Evolutionary conservation across 495 filamentous ascomycete genomes (phyloP), one percentile per base, ranked within the genome.

Genomic region (Hyaloscypha hepaticicola): DNA sequence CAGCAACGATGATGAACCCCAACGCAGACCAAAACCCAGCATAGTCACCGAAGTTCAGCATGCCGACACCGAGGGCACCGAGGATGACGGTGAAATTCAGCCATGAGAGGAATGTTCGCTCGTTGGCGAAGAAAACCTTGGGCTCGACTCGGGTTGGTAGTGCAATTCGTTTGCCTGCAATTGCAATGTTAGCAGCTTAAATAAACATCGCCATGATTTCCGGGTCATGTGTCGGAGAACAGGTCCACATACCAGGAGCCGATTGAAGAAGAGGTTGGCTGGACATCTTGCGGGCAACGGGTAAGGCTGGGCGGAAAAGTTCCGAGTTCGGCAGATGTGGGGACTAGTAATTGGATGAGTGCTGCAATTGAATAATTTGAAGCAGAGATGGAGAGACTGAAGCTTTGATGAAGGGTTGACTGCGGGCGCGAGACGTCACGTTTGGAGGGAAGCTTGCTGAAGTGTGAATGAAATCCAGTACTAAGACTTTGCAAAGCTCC

Each of bases 111-210:
- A 98, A 99, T 48, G 95, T 99, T 58, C 95, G 93, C 81, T 99
- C 95, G 81, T 98, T 98, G 76, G 95, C 95, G 83, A 99, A 99
- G 87, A 98, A 99, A 79, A 99, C 95, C 78, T 99, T 99, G 45
- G 95, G 95, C 75, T 99, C 95, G 77, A 99, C 93, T 66, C 95
- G 93, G 49, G 93, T 96, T 60, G 95, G 95, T 66, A 99, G 92
- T 66, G 96, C 93, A 75, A 99, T 99, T 69, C 95, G 92, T 76
- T 99, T 99, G 83, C 93, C 93, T 92, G 72, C 31, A 64, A 53
- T 53, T 27, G 34, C 26, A 9, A 3, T 5, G n/a, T 57, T 57
- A 57, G 16, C n/a, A 52, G 27, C n/a, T n/a, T n/a, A n/a, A n/a
- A n/a, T n/a, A n/a, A n/a, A n/a, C n/a, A n/a, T n/a, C n/a, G n/a